phyloP scores from a whole-genome alignment of 495 filamentous ascomycete genomes.

The Podospora tetraspora region DNA sequence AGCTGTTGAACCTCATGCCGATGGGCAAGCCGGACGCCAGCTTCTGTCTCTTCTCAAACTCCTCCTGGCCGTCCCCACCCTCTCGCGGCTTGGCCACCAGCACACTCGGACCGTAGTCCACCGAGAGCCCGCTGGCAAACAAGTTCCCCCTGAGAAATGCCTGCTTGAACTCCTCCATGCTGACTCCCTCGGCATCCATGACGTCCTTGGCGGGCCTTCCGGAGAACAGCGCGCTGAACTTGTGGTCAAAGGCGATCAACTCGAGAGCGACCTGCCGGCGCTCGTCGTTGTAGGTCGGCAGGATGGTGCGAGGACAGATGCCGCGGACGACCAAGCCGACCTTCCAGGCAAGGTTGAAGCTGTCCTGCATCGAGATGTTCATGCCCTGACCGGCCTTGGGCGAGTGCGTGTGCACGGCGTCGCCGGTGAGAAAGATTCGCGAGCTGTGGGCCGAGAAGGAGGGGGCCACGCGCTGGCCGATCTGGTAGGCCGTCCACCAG shows the following conservation, averaged over 20 bases:
- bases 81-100: slow-evolving; percentile 26
- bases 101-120: slow-evolving; percentile 31
- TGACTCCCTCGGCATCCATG: slow-evolving; percentile 40
- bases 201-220: slow-evolving; percentile 41
- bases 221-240: slow-evolving; percentile 47
- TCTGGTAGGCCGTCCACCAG: slow-evolving; percentile 42
- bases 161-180: slow-evolving; percentile 42
- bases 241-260: slow-evolving; percentile 68
- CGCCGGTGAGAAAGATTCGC: slow-evolving; percentile 61
- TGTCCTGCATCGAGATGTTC: slow-evolving; percentile 66
- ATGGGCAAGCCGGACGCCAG: slow-evolving; percentile 17
- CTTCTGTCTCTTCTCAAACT: slow-evolving; percentile 39
- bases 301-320: slow-evolving; percentile 49
- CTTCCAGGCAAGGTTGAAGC: slow-evolving; percentile 75
- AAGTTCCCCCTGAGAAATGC: slow-evolving; percentile 35
- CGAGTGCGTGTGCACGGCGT: slow-evolving; percentile 60
- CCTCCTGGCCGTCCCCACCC: slow-evolving; percentile 35
- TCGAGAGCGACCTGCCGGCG: slow-evolving; percentile 64
- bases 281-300: slow-evolving; percentile 68
- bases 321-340: slow-evolving; percentile 57
- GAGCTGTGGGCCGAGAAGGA: slow-evolving; percentile 50
- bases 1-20: slow-evolving; percentile 54
- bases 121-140: slow-evolving; percentile 35
- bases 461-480: slow-evolving; percentile 68
- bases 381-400: slow-evolving; percentile 75